phyloP scores from a whole-genome alignment of 306 rosid species.

The Rosa persica region DNA sequence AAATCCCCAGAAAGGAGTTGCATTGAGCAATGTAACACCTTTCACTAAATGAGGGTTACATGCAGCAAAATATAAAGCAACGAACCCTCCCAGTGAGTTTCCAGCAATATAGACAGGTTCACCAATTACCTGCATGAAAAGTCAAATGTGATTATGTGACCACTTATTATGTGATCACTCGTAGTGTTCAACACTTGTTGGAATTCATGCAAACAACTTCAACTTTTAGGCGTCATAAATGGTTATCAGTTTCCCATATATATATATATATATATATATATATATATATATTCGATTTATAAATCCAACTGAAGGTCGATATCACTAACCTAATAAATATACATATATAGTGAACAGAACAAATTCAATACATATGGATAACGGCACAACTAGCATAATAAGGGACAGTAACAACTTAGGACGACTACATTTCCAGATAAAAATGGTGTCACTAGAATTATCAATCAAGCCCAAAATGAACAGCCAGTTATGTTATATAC shows the following conservation, averaged over 20 bases:
- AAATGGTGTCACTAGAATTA: not conserved
- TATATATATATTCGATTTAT: too few relatives aligned
- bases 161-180: conserved; percentile 12
- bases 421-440: not conserved
- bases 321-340: not conserved
- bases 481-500: not conserved
- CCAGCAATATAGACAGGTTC: conserved; percentile 88
- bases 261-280: too few relatives aligned
- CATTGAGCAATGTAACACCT: conserved; percentile 91
- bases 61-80: conserved; percentile 90
- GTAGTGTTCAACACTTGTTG: not conserved
- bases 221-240: not conserved
- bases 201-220: not conserved
- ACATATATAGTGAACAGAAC: not conserved
- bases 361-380: not conserved
- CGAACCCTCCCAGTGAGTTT: conserved; percentile 92
- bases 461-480: not conserved
- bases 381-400: not conserved
- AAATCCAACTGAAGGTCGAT: not conserved
- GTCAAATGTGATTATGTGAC: not conserved
- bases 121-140: conserved; percentile 66
- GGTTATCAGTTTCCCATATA: not conserved
- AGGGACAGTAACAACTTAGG: not conserved
- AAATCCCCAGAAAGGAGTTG: conserved; percentile 96
- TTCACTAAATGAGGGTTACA: conserved; percentile 82